Base-by-base conservation (phyloP, 2,329 filamentous ascomycete genomes). In the Rhytidhysteron rufulum region DNA sequence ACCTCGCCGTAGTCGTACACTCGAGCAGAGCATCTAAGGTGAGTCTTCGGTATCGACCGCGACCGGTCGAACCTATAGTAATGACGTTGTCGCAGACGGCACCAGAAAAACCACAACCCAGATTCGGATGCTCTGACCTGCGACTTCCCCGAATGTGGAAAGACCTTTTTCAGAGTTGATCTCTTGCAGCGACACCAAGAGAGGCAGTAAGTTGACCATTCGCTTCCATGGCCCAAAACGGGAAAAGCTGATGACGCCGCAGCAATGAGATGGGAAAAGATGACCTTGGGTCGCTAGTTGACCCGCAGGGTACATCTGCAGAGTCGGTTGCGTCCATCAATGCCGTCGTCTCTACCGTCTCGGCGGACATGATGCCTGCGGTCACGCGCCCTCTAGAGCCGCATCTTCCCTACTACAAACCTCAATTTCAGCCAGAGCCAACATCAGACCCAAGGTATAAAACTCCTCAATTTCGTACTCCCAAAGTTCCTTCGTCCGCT, bases 11-110 rank as follows among this genome's bases (percentile, higher is more conserved):
- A 72, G 69, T 67, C 64, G 10, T 73, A 73, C 49, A 72, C 70
- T 10, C 62, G 70, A 27, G 69, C 68, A 17, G 70, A 73, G 47
- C 70, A 73, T 42, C 47, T 73, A 25, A 66, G 68, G 68, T 70
- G 49, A 33, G 50, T 17, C 15, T n/a, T n/a, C 6, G n/a, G 19
- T 4, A 22, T 37, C 31, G 31, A 20, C 27, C 30, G 27, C 18
- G 19, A 21, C 19, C 21, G 5, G 7, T n/a, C 25, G 16, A 17
- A 3, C 5, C 4, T 6, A 16, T 3, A 37, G 32, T 49, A 43
- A 54, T 39, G 34, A 50, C 29, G n/a, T 34, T 35, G 37, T 9
- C 20, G 17, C 39, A 71, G 70, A 48, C 66, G 70, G 42, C 70
- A 73, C 46, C 65, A 71, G 45, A 67, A 69, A 40, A 73, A 73